Percentiles rank a stretch among this genome's conserved stretches.
phyloP scores from a whole-genome alignment of 148 eudicot genomes.

The Polygonum maritimum region DNA sequence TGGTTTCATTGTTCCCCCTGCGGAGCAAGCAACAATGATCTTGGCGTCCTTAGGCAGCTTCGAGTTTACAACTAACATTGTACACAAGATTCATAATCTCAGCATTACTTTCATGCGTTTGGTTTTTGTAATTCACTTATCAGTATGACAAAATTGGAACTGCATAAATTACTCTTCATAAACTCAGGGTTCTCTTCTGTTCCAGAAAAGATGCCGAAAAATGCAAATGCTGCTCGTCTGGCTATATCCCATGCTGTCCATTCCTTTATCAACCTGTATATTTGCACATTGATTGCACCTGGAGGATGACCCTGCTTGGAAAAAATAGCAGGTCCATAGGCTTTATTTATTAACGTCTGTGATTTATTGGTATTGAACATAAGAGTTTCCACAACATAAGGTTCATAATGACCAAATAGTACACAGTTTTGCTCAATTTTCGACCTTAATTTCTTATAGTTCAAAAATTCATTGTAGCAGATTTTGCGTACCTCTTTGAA shows the following conservation, averaged over 20 bases:
- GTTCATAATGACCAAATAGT: background rate
- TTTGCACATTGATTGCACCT: constrained; percentile 88
- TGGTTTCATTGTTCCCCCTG: constrained; percentile 96
- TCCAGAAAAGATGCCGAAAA: constrained; percentile 91
- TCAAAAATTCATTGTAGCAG: background rate
- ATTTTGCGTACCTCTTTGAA: constrained; percentile 60
- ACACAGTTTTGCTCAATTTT: background rate
- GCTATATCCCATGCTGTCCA: constrained; percentile 99
- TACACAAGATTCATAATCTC: background rate
- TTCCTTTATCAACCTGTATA: constrained; percentile 94
- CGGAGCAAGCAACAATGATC: constrained; percentile 89
- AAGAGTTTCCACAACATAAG: background rate
- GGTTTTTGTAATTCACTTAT: background rate
- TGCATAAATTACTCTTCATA: constrained; percentile 39
- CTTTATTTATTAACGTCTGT: background rate
- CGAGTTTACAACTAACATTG: constrained; percentile 57
- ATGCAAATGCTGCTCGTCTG: constrained; percentile 94
- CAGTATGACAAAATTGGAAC: background rate
- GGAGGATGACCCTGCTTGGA: constrained; percentile 72
- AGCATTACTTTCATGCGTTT: background rate
- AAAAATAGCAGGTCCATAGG: background rate
- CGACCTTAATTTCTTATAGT: background rate
- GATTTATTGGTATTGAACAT: background rate
- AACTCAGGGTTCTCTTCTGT: constrained; percentile 99
- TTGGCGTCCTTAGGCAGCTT: constrained; percentile 66